Evolutionary conservation across 352 stramenopile species (phyloP).

Genomic region (Globisporangium recalcitrans): DNA sequence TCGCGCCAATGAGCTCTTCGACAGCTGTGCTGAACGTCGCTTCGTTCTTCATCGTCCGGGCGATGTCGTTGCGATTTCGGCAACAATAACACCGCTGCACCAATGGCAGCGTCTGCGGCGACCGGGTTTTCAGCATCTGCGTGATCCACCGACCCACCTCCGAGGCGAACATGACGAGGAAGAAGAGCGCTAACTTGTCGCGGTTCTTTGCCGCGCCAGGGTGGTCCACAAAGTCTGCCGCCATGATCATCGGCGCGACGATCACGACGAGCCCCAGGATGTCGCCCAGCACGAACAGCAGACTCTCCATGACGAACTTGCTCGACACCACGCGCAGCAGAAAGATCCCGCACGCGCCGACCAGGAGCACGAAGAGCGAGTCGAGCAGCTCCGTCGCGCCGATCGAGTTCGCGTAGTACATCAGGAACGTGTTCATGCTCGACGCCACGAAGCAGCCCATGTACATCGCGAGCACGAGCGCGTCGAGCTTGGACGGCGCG

Average conservation of each 20-base stretch:
- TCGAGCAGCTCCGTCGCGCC: conserved; percentile 31
- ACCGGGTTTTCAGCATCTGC: background rate
- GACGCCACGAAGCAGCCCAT: conserved; percentile 40
- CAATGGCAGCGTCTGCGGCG: conserved; percentile 15
- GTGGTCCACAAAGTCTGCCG: conserved; percentile 38
- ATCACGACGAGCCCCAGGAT: conserved; percentile 28
- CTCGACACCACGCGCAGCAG: conserved; percentile 47
- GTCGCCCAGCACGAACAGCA: conserved; percentile 38
- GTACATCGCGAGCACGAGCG: conserved; percentile 36
- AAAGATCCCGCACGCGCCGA: conserved; percentile 30
- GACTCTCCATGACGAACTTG: conserved; percentile 40
- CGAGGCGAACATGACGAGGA: conserved; percentile 38
- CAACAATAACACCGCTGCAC: conserved; percentile 18
- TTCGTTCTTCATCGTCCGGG: conserved; percentile 18
- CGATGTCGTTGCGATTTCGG: conserved; percentile 22
- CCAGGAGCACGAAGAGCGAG: conserved; percentile 41
- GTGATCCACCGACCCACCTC: conserved; percentile 27
- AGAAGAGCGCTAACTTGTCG: conserved; percentile 41
- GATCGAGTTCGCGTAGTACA: conserved; percentile 31
- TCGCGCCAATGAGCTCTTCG: conserved; percentile 28
- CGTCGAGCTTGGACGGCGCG: conserved; percentile 30
- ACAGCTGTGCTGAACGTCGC: conserved; percentile 18
- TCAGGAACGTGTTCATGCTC: conserved; percentile 48
- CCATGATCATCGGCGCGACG: conserved; percentile 32
- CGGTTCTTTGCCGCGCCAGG: conserved; percentile 26